Percentiles rank a stretch among this genome's conserved stretches.
These are phyloP conservation scores for Mycosarcoma maydis DNA, from an alignment of 1,284 basidiomycete species.

Conservation along the genomic window DNA sequence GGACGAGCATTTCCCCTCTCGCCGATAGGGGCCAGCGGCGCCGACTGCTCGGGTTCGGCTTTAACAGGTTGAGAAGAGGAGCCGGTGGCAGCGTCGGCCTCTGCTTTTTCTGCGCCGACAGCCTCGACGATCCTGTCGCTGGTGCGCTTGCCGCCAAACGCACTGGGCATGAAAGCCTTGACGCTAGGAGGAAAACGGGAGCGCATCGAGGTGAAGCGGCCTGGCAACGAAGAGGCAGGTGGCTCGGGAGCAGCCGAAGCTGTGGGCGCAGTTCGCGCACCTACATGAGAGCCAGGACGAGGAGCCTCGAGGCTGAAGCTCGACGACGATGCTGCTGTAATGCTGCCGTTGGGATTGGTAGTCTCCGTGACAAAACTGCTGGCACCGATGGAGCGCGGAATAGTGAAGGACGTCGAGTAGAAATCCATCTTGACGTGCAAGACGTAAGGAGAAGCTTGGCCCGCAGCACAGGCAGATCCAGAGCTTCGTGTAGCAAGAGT, in stretches of 20 bases:
- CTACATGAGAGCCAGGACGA: slow-evolving; percentile 8
- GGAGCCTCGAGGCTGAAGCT: slow-evolving; percentile 14
- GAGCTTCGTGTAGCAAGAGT: slow-evolving; percentile 24
- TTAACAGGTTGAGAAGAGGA: background rate
- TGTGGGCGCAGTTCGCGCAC: slow-evolving; percentile 3
- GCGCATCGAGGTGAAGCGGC: slow-evolving; percentile 60
- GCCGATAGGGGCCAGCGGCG: slow-evolving; percentile 32
- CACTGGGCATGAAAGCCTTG: slow-evolving; percentile 62
- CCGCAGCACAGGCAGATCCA: slow-evolving; percentile 10
- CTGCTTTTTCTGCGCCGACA: slow-evolving; percentile 50
- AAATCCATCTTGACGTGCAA: slow-evolving; percentile 44
- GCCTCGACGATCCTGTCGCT: slow-evolving; percentile 60
- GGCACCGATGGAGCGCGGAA: slow-evolving; percentile 48
- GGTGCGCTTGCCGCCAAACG: slow-evolving; percentile 60
- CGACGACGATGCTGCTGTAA: slow-evolving; percentile 17
- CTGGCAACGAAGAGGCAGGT: slow-evolving; percentile 44
- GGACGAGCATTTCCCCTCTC: slow-evolving; percentile 33
- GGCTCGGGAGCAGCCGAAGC: slow-evolving; percentile 32
- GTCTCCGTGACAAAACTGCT: slow-evolving; percentile 39
- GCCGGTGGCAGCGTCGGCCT: slow-evolving; percentile 27
- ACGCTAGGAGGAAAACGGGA: slow-evolving; percentile 62
- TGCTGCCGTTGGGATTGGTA: slow-evolving; percentile 9
- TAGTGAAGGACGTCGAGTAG: slow-evolving; percentile 59
- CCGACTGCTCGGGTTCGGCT: slow-evolving; percentile 15
- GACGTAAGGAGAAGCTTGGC: slow-evolving; percentile 13